Conservation (phyloP, 2,329 filamentous ascomycete genomes). For the Xylaria multiplex region DNA sequence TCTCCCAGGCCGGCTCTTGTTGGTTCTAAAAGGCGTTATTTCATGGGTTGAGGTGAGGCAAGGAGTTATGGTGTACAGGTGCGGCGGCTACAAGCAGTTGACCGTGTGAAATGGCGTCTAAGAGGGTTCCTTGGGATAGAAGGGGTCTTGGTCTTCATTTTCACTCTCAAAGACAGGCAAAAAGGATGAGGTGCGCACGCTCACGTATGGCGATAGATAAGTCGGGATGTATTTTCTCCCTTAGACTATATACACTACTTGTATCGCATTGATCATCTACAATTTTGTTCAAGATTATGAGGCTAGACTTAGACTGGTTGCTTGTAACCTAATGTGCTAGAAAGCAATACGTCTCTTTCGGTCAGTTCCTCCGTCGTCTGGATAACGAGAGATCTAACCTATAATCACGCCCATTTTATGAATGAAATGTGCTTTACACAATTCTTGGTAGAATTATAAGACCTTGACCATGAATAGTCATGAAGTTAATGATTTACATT, state of each 20-base stretch:
- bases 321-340: no score
- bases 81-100: neutral
- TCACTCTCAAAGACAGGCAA: neutral
- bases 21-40: neutral
- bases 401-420: no score
- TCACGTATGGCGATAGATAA: constrained; percentile 12
- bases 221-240: neutral
- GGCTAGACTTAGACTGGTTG: neutral
- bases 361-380: neutral
- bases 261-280: neutral
- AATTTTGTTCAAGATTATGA: neutral
- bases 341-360: neutral
- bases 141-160: constrained; percentile 5
- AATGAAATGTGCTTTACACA: no score
- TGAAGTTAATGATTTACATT: constrained; percentile 6
- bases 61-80: constrained; percentile 29
- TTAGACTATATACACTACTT: constrained; percentile 8
- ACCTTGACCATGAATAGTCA: neutral
- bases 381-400: no score
- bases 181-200: neutral
- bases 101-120: neutral
- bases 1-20: neutral
- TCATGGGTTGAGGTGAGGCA: constrained; percentile 4
- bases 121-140: neutral
- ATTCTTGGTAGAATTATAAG: neutral